Base-by-base conservation (phyloP, 108 stramenopile species). In the Pseudonitzschia multiseries region DNA sequence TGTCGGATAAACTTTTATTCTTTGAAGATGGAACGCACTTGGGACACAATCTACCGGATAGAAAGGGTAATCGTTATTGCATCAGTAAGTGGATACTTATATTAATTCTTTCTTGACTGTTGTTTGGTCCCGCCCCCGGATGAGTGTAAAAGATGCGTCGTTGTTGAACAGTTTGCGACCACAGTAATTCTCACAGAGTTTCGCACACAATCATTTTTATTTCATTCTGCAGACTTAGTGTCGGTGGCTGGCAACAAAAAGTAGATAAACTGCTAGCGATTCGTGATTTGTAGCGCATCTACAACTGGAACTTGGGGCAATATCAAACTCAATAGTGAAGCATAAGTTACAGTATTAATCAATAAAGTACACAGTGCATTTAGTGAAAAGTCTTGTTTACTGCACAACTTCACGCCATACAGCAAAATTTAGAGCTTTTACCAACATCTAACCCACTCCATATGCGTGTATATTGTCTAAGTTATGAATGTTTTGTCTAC, bases 31-130 rank as follows among this genome's bases (percentile, higher is more conserved):
- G 76, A 56, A 77, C 76, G 15, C 76, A 77, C 42, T 69, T 77
- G 33, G 76, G 93, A 5, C 90, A 91, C 82, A 94, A 94, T 66
- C 65, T 95, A 20, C 90, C 66, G 4, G 66, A 67, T 10, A 67
- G 46, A 50, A 6, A 67, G 6, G 66, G 66, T 4, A 67, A 67
- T 20, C 66, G 66, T 40, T 67, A 48, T 67, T 67, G 66, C 42
- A 67, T 67, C 24, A 67, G 66, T 67, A 67, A 67, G 66, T 67
- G 24, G 43, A 46, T 13, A 22, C 8, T 14, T 32, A 20, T 50
- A 26, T 67, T 17, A 14, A 8, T 26, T 67, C 21, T 32, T 65
- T 18, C 17, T 10, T 48, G 2, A 18, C 4, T 18, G 13, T 48
- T 18, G 1, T 10, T 48, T 10, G 14, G 46, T 48, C 13, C 1